phyloP scores from a whole-genome alignment of 305 asterid species.

The Fraxinus sp. region DNA sequence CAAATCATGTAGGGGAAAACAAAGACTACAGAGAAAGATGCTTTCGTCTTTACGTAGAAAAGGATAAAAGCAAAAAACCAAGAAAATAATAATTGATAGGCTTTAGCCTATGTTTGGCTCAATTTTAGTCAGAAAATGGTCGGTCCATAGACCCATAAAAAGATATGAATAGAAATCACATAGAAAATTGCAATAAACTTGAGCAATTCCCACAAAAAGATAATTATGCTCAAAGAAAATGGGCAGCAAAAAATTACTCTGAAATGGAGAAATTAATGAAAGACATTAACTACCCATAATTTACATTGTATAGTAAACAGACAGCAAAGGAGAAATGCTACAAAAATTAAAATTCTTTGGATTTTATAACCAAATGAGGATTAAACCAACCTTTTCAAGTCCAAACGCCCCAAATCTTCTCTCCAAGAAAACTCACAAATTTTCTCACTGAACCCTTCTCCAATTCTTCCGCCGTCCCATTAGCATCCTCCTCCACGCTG shows the following conservation, averaged over 20 bases:
- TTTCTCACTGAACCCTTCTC: constrained; percentile 64
- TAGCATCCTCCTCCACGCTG: constrained; percentile 20
- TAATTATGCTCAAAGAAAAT: neutral
- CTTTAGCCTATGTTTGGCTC: constrained; percentile 1
- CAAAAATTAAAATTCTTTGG: constrained; percentile 35
- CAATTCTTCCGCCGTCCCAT: constrained; percentile 21
- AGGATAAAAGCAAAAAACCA: constrained; percentile 13
- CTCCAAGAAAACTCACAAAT: constrained; percentile 62
- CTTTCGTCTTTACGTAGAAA: constrained; percentile 1
- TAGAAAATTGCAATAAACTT: neutral
- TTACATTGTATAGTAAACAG: constrained; percentile 32
- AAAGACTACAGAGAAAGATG: constrained; percentile 18
- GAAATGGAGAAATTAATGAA: neutral
- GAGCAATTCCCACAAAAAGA: neutral
- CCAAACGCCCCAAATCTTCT: constrained; percentile 70
- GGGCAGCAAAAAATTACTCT: neutral
- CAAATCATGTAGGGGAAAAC: constrained; percentile 35
- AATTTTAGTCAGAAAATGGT: constrained; percentile 12
- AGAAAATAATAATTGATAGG: constrained; percentile 5
- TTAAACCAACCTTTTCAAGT: constrained; percentile 40
- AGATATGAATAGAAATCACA: neutral
- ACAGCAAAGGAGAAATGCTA: constrained; percentile 32
- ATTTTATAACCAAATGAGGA: constrained; percentile 29
- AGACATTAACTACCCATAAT: constrained; percentile 25
- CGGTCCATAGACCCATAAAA: constrained; percentile 1